Evolutionary conservation across 2,329 filamentous ascomycete genomes (phyloP), one percentile per base, ranked within the genome.

Genomic region (Pseudogymnoascus sp.): DNA sequence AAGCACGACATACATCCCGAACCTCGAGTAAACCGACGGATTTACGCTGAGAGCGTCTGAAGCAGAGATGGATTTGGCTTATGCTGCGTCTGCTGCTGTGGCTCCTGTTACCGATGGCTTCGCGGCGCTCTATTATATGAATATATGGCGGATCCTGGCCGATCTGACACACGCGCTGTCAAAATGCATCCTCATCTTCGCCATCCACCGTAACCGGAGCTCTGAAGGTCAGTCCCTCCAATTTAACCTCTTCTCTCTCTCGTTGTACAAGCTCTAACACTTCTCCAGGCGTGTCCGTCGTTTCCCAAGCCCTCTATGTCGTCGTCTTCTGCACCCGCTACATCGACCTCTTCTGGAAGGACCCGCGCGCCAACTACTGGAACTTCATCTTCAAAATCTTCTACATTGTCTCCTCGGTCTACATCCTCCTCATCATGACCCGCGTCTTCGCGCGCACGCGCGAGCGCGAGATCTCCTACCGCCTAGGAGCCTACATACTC

Each of bases 391-490:
- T 97, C 74, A 97, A 97, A 79, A 81, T 94, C 64, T 90, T 95
- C 76, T 97, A 96, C 76, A 88, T 96, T 64, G 70, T 83, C 3
- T 90, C 89, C 4, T 93, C 89, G 1, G 81, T 92, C 65, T 97
- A 96, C 74, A 94, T 92, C 69, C 83, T 97, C 64, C 87, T 83
- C 62, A 75, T 96, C 65, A 97, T 97, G 92, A 88, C 91, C 74
- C 88, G 86, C 75, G 78, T 92, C 21, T 96, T 85, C 73, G 88
- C 92, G 9, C 84, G 93, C 35, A 96, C 92, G n/a, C 80, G 92
- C 41, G 93, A 97, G 76, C 82, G 86, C 60, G 93, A 97, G 77
- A 84, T 91, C 68, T 89, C 92, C n/a, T 97, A 93, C 92, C 96
- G 92, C 76, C 79, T 97, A 66, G 90, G 90, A 41, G 84, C 84